phyloP scores from a whole-genome alignment of 2,329 filamentous ascomycete genomes.

The Keithomyces neogunnii region DNA sequence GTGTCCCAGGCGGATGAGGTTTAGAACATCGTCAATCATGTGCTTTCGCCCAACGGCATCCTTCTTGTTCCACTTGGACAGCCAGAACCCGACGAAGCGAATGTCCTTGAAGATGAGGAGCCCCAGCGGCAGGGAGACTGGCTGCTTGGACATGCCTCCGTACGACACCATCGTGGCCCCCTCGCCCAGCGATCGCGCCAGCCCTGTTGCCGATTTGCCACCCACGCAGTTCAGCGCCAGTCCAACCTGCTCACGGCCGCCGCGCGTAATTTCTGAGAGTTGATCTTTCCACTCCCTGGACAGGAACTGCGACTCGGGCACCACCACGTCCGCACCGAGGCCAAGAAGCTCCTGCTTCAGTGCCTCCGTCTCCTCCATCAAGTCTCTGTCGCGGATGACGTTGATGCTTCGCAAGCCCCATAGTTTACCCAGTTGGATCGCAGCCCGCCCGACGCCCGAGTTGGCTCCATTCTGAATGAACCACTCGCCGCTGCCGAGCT shows the following conservation, averaged over 20 bases:
- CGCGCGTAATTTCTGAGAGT: constrained; percentile 58
- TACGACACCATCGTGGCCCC: constrained; percentile 81
- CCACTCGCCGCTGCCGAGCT: constrained; percentile 61
- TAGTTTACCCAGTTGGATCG: constrained; percentile 75
- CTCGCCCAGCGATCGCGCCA: constrained; percentile 65
- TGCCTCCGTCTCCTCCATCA: constrained; percentile 53
- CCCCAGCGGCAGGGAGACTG: constrained; percentile 70
- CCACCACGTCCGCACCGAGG: constrained; percentile 49
- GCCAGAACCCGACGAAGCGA: constrained; percentile 87
- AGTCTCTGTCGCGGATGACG: constrained; percentile 66
- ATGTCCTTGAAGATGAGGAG: constrained; percentile 92
- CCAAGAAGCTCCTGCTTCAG: constrained; percentile 42
- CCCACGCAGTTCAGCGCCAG: constrained; percentile 91
- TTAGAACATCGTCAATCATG: constrained; percentile 79
- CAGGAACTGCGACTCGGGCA: constrained; percentile 47
- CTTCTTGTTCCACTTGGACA: constrained; percentile 77
- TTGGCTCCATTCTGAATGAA: constrained; percentile 97
- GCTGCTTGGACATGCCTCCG: constrained; percentile 88
- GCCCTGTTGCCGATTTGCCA: constrained; percentile 69
- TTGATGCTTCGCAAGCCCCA: constrained; percentile 93
- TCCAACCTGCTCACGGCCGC: constrained; percentile 61
- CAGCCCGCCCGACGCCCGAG: constrained; percentile 81
- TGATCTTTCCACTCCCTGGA: constrained; percentile 52
- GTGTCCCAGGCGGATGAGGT: constrained; percentile 62
- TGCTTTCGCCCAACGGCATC: constrained; percentile 65